Conservation (phyloP, 2,329 filamentous ascomycete species). For the Xylaria digitata region DNA sequence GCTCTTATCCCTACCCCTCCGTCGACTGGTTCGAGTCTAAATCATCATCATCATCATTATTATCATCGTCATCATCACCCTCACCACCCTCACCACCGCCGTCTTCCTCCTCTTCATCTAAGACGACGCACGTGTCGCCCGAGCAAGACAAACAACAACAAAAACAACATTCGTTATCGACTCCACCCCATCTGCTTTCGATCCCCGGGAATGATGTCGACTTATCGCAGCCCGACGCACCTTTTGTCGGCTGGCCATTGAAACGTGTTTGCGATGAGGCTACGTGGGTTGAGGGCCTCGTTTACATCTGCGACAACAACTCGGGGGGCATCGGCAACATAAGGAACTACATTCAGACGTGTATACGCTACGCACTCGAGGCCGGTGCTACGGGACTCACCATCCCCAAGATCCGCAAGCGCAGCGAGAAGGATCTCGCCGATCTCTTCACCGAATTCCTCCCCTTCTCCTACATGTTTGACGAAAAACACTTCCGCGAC, state of each 20-base stretch:
- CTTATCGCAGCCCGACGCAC: constrained; percentile 54
- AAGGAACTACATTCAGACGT: constrained; percentile 63
- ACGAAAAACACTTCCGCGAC: constrained; percentile 57
- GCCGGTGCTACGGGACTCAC: constrained; percentile 60
- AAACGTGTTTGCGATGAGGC: constrained; percentile 58
- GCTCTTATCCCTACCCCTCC: constrained; percentile 31
- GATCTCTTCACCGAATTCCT: constrained; percentile 55
- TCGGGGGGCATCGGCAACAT: constrained; percentile 64
- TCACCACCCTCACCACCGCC: constrained; percentile 9
- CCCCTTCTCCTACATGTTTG: constrained; percentile 61
- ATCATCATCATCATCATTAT: constrained; percentile 20
- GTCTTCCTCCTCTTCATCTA: neutral
- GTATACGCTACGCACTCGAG: constrained; percentile 61
- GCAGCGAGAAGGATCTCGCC: constrained; percentile 55
- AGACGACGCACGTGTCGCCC: neutral
- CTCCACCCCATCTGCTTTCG: constrained; percentile 24
- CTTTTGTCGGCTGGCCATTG: constrained; percentile 60
- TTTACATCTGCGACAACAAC: constrained; percentile 63
- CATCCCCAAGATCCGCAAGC: constrained; percentile 59
- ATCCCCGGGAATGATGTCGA: constrained; percentile 47
- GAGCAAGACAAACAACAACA: neutral
- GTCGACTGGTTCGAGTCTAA: constrained; percentile 43
- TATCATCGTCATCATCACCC: neutral
- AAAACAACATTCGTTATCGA: neutral
- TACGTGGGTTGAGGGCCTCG: constrained; percentile 55